phyloP scores from a whole-genome alignment of 1,139 yeast species.

The Schizosaccharomyces versatilis region DNA sequence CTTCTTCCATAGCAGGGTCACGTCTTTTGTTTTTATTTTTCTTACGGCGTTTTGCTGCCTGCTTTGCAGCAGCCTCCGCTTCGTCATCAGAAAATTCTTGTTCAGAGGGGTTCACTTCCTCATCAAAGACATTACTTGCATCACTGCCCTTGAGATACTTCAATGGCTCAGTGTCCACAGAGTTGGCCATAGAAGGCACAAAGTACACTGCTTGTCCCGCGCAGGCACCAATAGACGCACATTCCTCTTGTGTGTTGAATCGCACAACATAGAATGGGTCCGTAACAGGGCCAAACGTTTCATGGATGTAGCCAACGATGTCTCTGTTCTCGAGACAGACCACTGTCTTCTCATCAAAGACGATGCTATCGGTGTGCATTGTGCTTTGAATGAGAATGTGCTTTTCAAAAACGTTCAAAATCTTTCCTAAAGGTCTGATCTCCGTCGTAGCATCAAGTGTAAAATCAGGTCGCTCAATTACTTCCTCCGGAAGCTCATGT shows the following conservation, averaged over 20 bases:
- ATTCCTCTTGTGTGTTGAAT: constrained; percentile 34
- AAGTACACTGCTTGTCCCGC: constrained; percentile 45
- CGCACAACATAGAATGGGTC: constrained; percentile 65
- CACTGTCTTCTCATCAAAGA: constrained; percentile 60
- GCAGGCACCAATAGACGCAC: constrained; percentile 23
- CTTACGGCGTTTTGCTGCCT: constrained; percentile 8
- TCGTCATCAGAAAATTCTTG: constrained; percentile 82
- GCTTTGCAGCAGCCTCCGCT: constrained; percentile 12
- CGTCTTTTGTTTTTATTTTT: constrained; percentile 3
- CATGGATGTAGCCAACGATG: constrained; percentile 39
- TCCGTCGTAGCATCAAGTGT: constrained; percentile 35
- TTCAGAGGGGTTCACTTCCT: constrained; percentile 77
- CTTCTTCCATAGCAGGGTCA: not conserved
- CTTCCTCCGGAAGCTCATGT: constrained; percentile 52
- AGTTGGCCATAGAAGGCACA: constrained; percentile 62
- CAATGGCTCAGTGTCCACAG: constrained; percentile 52
- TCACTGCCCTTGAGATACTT: constrained; percentile 65
- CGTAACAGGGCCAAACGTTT: constrained; percentile 75
- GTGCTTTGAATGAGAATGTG: constrained; percentile 52
- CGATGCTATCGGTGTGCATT: constrained; percentile 68
- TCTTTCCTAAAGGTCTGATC: constrained; percentile 51
- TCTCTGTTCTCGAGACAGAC: constrained; percentile 55
- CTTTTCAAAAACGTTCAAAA: constrained; percentile 43
- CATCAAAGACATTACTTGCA: constrained; percentile 87
- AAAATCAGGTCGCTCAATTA: constrained; percentile 41